Base-by-base conservation (phyloP, 768 basidiomycete species). In the Leccinum incarnatum region DNA sequence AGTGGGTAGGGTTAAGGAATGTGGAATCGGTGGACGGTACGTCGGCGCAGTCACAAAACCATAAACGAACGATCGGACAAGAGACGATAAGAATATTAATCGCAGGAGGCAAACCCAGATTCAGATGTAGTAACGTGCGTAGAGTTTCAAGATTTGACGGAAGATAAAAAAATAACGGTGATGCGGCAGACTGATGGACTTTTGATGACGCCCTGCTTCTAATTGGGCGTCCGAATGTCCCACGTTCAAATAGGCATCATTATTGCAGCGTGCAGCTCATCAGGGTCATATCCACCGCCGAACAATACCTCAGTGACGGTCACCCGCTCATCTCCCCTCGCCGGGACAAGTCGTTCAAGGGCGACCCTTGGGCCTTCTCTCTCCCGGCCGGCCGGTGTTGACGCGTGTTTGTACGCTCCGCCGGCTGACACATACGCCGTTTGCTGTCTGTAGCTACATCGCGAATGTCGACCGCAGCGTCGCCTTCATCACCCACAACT, bases 401-500 rank as follows among this genome's bases (percentile, higher is more conserved):
- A 62, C 30, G 1, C n/a, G 0, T 74, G 51, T 73, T 72, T 72
- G 69, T 34, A 0, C 2, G 8, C 15, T 5, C 19, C 51, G 19
- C 9, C 46, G 42, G 48, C 57, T 60, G 57, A 61, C 68, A 72
- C 62, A 64, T 63, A 65, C 54, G 19, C 36, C 45, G 29, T 29
- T 49, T 48, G 21, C 59, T 40, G 42, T 56, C 64, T 54, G 53
- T 54, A 34, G 65, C 68, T 57, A 59, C 65, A 55, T 63, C 23
- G 27, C 65, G 74, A 11, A 74, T 73, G 71, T 67, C 77, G 54
- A 68, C 72, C 62, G 4, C 63, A 11, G 52, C 64, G 55, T 65
- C 64, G 64, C 70, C 75, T 29, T 69, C 72, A 30, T 69, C 73
- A 56, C 77, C 77, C 45, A 83, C 85, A 42, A 93, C 90, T 36